Base-by-base conservation (phyloP, 352 stramenopile species). In the Phytophthora meadii region DNA sequence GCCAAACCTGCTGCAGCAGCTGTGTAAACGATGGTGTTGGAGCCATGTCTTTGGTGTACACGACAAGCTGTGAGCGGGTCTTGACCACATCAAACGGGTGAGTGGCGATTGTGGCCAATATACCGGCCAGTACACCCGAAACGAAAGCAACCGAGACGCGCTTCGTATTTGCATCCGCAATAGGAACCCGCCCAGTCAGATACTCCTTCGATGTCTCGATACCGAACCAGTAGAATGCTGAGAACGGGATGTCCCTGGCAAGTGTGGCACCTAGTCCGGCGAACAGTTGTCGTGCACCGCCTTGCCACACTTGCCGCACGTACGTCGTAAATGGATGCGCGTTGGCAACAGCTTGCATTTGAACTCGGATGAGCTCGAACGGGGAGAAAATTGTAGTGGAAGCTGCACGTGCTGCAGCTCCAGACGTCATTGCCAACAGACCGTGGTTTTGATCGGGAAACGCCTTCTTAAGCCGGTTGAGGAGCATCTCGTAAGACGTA, bases 61-160 rank as follows among this genome's bases (percentile, higher is more conserved):
- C 67, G 30, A 83, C 71, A 15, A 92, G 76, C 63, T 96, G 87
- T 44, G 79, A 73, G 14, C 94, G 81, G 11, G 94, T 99, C 75
- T 99, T 99, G 68, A 99, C 74, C 49, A 99, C 94, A 73, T 99
- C 95, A 60, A 98, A 97, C 28, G 96, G 95, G 10, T 97, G 98
- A 9, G 95, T 98, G n/a, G 79, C 66, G 12, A 94, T 68, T 4
- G 94, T 94, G 28, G 96, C 93, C 28, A 98, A 72, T 0, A 88
- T 68, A 37, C 95, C 94, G 0, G 90, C 84, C 6, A 79, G 60
- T 30, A 94, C 75, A 9, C 94, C 93, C 45, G 90, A 87, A 3
- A 97, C 45, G 48, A 99, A 93, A 10, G 92, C 84, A 32, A 94
- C 78, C 0, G 63, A 65, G 7, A 91, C 74, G 1, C 74, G 72